Evolutionary conservation across 805 yeast genomes (phyloP).

Genomic region (Starmerella ratchasimensis): DNA sequence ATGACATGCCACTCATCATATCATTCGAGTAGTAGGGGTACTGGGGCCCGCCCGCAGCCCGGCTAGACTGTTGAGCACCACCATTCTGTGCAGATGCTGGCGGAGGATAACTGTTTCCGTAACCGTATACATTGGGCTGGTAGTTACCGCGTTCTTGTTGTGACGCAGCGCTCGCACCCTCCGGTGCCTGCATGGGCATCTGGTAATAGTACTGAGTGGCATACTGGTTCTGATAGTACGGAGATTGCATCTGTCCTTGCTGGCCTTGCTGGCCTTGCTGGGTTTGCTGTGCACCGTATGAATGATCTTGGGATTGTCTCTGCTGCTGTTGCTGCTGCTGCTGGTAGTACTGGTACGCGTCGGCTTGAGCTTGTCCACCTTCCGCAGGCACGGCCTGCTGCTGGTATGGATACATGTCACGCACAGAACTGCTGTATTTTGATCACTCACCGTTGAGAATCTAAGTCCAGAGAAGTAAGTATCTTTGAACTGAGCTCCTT

Average conservation of each 20-base stretch:
- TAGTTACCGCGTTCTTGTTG: constrained; percentile 10
- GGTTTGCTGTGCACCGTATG: constrained; percentile 8
- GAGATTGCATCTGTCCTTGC: constrained; percentile 10
- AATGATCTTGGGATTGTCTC: constrained; percentile 8
- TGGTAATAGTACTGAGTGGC: constrained; percentile 13
- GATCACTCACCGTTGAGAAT: too few relatives aligned
- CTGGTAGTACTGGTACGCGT: constrained; percentile 9
- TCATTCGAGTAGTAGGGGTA: constrained; percentile 11
- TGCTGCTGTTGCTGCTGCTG: constrained; percentile 9
- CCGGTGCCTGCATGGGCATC: constrained; percentile 12
- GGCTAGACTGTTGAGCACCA: neutral
- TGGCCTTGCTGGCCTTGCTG: constrained; percentile 9
- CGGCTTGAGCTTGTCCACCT: constrained; percentile 8
- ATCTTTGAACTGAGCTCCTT: too few relatives aligned
- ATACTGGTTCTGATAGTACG: constrained; percentile 18
- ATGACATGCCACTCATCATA: constrained; percentile 11
- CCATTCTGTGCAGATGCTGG: constrained; percentile 5
- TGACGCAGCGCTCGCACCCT: constrained; percentile 7
- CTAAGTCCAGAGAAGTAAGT: too few relatives aligned
- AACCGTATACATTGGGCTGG: constrained; percentile 11
- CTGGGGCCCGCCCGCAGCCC: neutral
- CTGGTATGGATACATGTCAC: neutral
- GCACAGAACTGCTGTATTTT: too few relatives aligned
- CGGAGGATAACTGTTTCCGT: constrained; percentile 11
- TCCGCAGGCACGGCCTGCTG: neutral